These are phyloP conservation scores for Shiraia bambusicola DNA, from an alignment of 2,329 filamentous ascomycete genomes.

Conservation along the genomic window DNA sequence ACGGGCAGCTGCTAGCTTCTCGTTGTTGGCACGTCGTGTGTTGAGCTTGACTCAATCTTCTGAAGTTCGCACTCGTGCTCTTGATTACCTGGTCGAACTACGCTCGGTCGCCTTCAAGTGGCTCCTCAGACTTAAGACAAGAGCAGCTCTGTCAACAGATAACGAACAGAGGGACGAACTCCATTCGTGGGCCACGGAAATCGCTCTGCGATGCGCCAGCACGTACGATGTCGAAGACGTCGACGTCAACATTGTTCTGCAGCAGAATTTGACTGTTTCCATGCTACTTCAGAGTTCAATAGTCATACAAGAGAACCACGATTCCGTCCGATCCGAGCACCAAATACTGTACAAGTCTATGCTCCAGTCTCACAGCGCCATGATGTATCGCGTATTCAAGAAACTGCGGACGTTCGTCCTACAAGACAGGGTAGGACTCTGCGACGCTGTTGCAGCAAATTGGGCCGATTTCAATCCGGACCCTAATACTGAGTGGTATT, in stretches of 20 bases:
- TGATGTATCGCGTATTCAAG: constrained; percentile 4
- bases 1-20: constrained; percentile 42
- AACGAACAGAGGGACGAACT: constrained; percentile 33
- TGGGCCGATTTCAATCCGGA: constrained; percentile 7
- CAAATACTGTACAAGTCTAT: constrained; percentile 6
- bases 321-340: constrained; percentile 3
- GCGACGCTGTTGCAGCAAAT: constrained; percentile 3
- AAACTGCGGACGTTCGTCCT: constrained; percentile 3
- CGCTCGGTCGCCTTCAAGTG: constrained; percentile 45
- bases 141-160: constrained; percentile 17
- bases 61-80: no score
- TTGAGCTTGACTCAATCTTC: no score
- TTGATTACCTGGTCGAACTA: no score
- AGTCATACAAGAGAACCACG: constrained; percentile 13
- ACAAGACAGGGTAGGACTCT: constrained; percentile 3
- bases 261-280: constrained; percentile 2
- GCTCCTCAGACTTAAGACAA: constrained; percentile 38
- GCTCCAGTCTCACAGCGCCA: constrained; percentile 12
- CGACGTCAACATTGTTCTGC: constrained; percentile 31
- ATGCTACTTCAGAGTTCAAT: constrained; percentile 18
- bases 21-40: no score
- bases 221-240: constrained; percentile 49
- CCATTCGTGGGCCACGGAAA: constrained; percentile 36
- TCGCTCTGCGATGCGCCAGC: constrained; percentile 45
- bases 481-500: constrained; percentile 4